These are phyloP conservation scores for Talaromyces wortmannii DNA, from an alignment of 495 filamentous ascomycete species.

Conservation along the genomic window DNA sequence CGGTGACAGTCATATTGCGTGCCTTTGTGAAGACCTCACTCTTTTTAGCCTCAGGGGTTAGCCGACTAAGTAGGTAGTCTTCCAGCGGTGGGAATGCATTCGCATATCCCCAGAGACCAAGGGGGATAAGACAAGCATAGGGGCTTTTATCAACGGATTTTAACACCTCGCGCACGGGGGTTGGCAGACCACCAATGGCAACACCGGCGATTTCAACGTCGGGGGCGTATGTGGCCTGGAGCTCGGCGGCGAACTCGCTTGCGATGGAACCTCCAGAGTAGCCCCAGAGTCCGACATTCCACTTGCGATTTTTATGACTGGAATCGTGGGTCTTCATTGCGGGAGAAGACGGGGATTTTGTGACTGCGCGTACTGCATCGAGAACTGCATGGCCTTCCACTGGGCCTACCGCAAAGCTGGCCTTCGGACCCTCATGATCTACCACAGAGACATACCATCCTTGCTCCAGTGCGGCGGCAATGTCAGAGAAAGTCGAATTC, in stretches of 20 bases:
- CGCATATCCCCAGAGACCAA: neutral
- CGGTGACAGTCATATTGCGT: neutral
- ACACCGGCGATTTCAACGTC: conserved; percentile 31
- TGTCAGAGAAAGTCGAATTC: neutral
- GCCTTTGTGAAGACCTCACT: neutral
- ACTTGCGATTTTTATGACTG: neutral
- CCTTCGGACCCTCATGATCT: conserved; percentile 1
- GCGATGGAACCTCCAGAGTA: conserved; percentile 41
- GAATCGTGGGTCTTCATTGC: neutral
- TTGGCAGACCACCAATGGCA: conserved; percentile 27
- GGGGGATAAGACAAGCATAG: neutral
- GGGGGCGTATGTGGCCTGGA: conserved; percentile 34
- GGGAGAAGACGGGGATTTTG: neutral
- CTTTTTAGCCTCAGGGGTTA: neutral
- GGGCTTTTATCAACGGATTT: neutral
- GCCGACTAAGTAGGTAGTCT: neutral
- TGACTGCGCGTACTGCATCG: neutral
- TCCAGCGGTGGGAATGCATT: conserved; percentile 1
- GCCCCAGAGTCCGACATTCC: conserved; percentile 29
- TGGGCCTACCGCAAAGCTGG: neutral
- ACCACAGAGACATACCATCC: conserved; percentile 2
- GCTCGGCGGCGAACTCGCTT: conserved; percentile 33
- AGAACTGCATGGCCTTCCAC: neutral
- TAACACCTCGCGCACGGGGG: neutral
- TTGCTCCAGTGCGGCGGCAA: neutral